Percentiles rank a stretch among this genome's conserved stretches.
phyloP scores from a whole-genome alignment of 2,329 filamentous ascomycete genomes.

The Monilinia aucupariae region DNA sequence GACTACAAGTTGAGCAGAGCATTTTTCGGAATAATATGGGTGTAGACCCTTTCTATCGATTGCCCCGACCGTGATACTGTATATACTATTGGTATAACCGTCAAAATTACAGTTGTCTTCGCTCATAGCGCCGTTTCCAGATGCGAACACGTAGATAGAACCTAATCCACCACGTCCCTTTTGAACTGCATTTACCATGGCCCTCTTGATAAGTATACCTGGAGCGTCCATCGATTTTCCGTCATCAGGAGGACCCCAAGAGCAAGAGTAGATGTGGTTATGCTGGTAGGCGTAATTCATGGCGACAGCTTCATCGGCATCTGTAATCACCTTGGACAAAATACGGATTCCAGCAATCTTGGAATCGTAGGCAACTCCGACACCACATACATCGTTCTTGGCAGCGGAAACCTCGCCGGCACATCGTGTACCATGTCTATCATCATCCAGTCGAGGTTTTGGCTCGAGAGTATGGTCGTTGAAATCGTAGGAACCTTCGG shows the following conservation, averaged over 20 bases:
- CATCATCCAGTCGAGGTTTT: conserved; percentile 74
- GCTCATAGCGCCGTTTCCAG: conserved; percentile 80
- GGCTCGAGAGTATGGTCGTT: conserved; percentile 80
- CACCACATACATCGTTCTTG: conserved; percentile 87
- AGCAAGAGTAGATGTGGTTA: conserved; percentile 97
- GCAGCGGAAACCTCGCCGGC: conserved; percentile 90
- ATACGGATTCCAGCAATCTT: conserved; percentile 90
- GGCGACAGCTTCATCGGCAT: conserved; percentile 85
- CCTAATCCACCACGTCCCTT: conserved; percentile 78
- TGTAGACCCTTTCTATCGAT: conserved; percentile 83
- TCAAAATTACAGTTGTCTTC: conserved; percentile 99
- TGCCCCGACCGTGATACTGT: conserved; percentile 93
- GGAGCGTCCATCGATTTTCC: conserved; percentile 91
- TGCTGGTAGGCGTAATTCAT: conserved; percentile 89
- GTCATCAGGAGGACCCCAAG: conserved; percentile 95
- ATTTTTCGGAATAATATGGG: conserved; percentile 93
- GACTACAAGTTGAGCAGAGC: conserved; percentile 90
- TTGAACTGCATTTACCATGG: conserved; percentile 89
- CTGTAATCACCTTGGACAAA: conserved; percentile 81
- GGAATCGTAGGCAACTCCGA: conserved; percentile 92
- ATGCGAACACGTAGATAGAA: conserved; percentile 93
- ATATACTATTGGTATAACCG: conserved; percentile 98
- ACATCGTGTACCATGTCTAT: conserved; percentile 87
- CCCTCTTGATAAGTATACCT: conserved; percentile 77
- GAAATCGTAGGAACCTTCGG: conserved; percentile 89